Evolutionary conservation across 1,284 basidiomycete genomes (phyloP).

Genomic region (Papiliotrema terrestris): DNA sequence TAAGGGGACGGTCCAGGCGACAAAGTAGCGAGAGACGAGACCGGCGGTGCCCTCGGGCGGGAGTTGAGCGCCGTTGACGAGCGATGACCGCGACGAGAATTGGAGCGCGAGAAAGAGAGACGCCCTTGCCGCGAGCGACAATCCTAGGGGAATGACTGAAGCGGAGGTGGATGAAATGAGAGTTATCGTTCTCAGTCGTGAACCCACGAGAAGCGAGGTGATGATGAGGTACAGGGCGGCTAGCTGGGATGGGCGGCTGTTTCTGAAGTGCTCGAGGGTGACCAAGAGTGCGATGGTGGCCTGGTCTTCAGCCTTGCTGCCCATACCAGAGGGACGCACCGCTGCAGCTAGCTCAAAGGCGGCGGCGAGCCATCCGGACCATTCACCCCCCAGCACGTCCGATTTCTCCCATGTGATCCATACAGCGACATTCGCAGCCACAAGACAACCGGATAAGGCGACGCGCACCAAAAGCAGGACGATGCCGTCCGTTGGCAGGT

Average conservation of each 20-base stretch:
- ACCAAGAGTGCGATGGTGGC: slow-evolving; percentile 1
- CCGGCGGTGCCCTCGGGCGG: slow-evolving; percentile 13
- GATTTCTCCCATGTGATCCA: slow-evolving; percentile 4
- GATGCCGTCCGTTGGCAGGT: background rate
- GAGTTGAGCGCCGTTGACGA: slow-evolving; percentile 4
- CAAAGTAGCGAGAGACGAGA: slow-evolving; percentile 12
- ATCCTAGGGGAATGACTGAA: background rate
- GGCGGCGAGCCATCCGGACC: slow-evolving; percentile 3
- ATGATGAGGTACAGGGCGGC: slow-evolving; percentile 17
- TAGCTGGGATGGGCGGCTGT: slow-evolving; percentile 11
- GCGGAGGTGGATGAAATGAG: background rate
- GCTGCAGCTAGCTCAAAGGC: slow-evolving; percentile 5
- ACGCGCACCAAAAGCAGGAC: background rate
- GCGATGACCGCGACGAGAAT: slow-evolving; percentile 9
- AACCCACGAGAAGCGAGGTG: slow-evolving; percentile 8
- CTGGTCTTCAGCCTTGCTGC: background rate
- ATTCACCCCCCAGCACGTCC: background rate
- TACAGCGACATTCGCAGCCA: slow-evolving; percentile 1
- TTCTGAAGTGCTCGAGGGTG: slow-evolving; percentile 8
- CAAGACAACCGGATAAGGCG: background rate
- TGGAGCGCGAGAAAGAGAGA: slow-evolving; percentile 14
- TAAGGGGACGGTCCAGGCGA: slow-evolving; percentile 16
- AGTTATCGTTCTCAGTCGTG: slow-evolving; percentile 8
- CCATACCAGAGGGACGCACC: too few relatives aligned
- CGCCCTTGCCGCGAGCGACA: slow-evolving; percentile 4